Base-by-base conservation (phyloP, 495 filamentous ascomycete species). In the Annulohypoxylon maeteangense region DNA sequence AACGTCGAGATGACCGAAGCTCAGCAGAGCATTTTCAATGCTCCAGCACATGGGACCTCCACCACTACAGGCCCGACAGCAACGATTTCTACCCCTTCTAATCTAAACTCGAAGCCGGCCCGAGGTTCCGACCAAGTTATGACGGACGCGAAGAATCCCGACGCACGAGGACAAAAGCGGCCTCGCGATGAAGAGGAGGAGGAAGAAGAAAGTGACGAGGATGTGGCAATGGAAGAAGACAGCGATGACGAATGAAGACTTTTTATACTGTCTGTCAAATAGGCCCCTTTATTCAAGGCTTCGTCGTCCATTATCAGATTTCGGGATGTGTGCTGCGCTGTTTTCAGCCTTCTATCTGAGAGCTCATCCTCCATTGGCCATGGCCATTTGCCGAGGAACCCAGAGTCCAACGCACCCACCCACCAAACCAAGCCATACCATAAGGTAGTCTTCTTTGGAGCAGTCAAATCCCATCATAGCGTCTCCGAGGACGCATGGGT, bases 401-500 rank as follows among this genome's bases (percentile, higher is more conserved):
- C 86, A 87, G 66, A 97, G 83, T 48, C 91, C 90, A 57, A 95
- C 89, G 67, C 86, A 88, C 56, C 85, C 85, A 59, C 92, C 93
- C 14, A 94, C 87, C 45, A 94, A 76, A 31, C 92, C 92, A 53
- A 95, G 80, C 93, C 93, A 97, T 40, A 92, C 81, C 79, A 90
- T 86, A 72, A 97, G 85, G 82, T 95, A 97, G 57, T 86, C 82
- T 74, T 88, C 82, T 32, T 87, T 85, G 42, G 82, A 81, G 67
- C 87, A 83, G 55, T 84, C 77, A 70, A 86, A 84, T 18, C 74
- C 78, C 36, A 79, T 82, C 87, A 97, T 90, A 53, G 90, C 91
- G 68, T 93, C 90, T 61, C 89, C 90, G n/a, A 93, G 90, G 76
- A 91, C 87, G 83, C 93, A 97, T 22, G 93, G 93, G 80, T 97